phyloP scores from a whole-genome alignment of 2,329 filamentous ascomycete genomes.

The Plenodomus tracheiphilus region DNA sequence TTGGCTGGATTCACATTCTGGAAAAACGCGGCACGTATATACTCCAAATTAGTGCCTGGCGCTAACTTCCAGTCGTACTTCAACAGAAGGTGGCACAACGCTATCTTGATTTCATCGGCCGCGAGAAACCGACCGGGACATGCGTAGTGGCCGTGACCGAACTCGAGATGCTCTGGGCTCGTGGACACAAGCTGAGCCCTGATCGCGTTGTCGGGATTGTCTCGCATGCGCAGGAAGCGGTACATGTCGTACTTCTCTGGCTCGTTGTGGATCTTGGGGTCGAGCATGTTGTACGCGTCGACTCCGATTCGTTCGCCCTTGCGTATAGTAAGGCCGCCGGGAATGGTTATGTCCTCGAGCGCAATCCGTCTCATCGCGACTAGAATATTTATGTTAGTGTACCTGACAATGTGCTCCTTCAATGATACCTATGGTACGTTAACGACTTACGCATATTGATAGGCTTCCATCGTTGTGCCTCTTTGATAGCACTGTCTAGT shows the following conservation, averaged over 20 bases:
- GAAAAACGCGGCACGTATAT: background rate
- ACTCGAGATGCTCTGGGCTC: constrained; percentile 9
- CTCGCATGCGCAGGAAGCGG: background rate
- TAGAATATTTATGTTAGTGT: background rate
- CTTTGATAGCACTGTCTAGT: constrained; percentile 1
- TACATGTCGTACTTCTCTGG: constrained; percentile 1
- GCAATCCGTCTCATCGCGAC: background rate
- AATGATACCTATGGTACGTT: too few species aligned
- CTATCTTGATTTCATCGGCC: constrained; percentile 21
- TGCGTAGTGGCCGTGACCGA: constrained; percentile 13
- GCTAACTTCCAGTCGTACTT: constrained; percentile 16
- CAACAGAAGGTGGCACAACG: constrained; percentile 15
- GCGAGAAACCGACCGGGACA: constrained; percentile 29
- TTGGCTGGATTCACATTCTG: background rate
- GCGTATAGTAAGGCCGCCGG: background rate
- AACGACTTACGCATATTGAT: background rate
- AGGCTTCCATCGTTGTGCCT: background rate
- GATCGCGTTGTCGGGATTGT: background rate
- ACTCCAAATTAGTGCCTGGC: background rate
- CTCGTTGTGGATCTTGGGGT: background rate
- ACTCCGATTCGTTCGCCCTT: background rate
- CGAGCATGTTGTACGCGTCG: background rate
- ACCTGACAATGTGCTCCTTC: too few species aligned
- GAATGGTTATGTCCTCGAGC: background rate
- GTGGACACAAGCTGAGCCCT: background rate